Base-by-base conservation (phyloP, 805 yeast species). In the Saccharomycopsis sp. region DNA sequence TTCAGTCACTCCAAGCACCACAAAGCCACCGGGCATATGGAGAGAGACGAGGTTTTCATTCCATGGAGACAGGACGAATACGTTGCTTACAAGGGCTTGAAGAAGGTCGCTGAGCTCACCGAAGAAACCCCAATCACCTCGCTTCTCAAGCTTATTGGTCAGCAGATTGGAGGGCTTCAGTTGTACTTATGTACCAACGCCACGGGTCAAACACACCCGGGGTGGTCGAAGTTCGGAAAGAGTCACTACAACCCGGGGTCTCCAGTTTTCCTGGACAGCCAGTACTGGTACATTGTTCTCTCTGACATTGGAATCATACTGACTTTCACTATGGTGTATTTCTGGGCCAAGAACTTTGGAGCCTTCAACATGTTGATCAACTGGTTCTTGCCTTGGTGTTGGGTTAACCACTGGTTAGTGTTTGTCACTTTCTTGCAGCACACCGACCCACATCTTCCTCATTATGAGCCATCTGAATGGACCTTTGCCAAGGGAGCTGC, bases 401-500 rank as follows among this genome's bases (percentile, higher is more conserved):
- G 78, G 75, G 83, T 80, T 54, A 82, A 82, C 73, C 85, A 82
- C 67, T 82, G 87, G 87, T 74, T 82, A 66, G 86, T 82, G 44
- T 79, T 82, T 64, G 80, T 82, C 62, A 82, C 87, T 18, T 82
- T 74, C 70, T 74, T 82, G 64, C 87, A 82, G 71, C 87, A 82
- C 69, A 78, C 85, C 18, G 85, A 81, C 67, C 78, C 83, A 53
- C 68, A 77, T 1, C 73, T 81, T 76, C 84, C 86, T 46, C 87
- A 82, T 67, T 82, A 82, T 68, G 78, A 75, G 52, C 78, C 75
- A 55, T 65, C 68, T 16, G 78, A 80, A 70, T 82, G 87, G 87
- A 81, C 77, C 58, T 82, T 82, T 64, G 85, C 85, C 58, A 74
- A 82, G 66, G 87, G 87, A 68, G 85, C 87, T 7, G 85, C 85